Evolutionary conservation across 768 basidiomycete genomes (phyloP), one percentile per base, ranked within the genome.

Genomic region (Amanita exitialis): DNA sequence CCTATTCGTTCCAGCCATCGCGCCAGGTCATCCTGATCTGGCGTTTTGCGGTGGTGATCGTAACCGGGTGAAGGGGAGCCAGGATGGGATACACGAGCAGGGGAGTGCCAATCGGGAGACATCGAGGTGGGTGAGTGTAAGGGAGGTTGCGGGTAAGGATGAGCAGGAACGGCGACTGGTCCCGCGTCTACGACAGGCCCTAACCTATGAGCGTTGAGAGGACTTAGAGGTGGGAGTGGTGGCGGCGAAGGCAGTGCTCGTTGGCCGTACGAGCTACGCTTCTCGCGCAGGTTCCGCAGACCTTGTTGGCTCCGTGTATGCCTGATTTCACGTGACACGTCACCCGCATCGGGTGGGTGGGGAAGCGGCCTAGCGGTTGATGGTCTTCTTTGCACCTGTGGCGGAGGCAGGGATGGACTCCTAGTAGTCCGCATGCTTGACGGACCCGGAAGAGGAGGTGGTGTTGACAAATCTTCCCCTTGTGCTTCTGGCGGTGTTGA

Each of bases 11-110:
- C 61, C 28, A 68, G 58, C 65, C 70, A 70, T 51, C 54, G 61
- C 7, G 56, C 61, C n/a, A 67, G 50, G 12, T 44, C 49, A 25
- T 71, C 69, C n/a, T 68, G 66, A 28, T 69, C 69, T 6, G 64
- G 54, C 1, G 62, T 59, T 47, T 51, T 49, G 16, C 27, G 47
- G 8, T 42, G 39, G n/a, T 20, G 49, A n/a, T 32, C 27, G 18
- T 41, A 21, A 12, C 7, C 5, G 5, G 12, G 16, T 2, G 16
- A 16, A 43, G n/a, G 37, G 13, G 37, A 10, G 13, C 10, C 8
- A 28, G 18, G 42, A 34, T 3, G 2, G 7, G 23, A 15, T 2
- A 21, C 16, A 20, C n/a, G 13, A 21, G 38, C 15, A n/a, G 35
- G 16, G 23, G 21, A 8, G n/a, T 18, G 3, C 20, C 1, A 23